Percentiles rank a stretch among this genome's conserved stretches.
Conservation (phyloP, 2,329 filamentous ascomycete species). For the Ceratocystiopsis brevicomis region DNA sequence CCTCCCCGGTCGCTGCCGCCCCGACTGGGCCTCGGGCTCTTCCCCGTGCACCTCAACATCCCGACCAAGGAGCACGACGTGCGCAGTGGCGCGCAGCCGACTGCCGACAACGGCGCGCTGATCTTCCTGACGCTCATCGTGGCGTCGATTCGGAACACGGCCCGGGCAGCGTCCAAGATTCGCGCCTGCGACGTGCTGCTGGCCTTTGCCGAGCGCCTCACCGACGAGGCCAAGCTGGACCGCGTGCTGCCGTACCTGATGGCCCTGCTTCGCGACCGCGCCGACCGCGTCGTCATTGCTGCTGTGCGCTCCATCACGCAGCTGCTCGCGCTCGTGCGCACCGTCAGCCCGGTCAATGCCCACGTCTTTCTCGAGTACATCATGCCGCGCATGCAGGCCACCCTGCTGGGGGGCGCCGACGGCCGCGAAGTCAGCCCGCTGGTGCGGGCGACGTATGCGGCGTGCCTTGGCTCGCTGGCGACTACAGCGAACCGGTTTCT, state of each 20-base stretch:
- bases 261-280: conserved; percentile 60
- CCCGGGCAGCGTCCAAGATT: conserved; percentile 68
- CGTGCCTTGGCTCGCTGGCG: conserved; percentile 75
- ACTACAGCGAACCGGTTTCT: conserved; percentile 70
- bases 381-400: conserved; percentile 40
- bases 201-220: conserved; percentile 76
- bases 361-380: conserved; percentile 53
- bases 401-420: conserved; percentile 28
- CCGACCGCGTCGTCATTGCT: conserved; percentile 68
- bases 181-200: conserved; percentile 81
- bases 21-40: conserved; percentile 39
- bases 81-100: conserved; percentile 37
- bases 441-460: conserved; percentile 79
- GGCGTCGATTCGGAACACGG: conserved; percentile 74
- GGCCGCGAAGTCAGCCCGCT: conserved; percentile 24
- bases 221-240: conserved; percentile 90
- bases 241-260: conserved; percentile 82
- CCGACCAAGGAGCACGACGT: conserved; percentile 64
- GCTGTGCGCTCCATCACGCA: conserved; percentile 78
- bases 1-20: conserved; percentile 13
- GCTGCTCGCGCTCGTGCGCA: conserved; percentile 65
- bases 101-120: conserved; percentile 71
- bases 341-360: conserved; percentile 64
- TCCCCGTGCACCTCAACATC: conserved; percentile 71
- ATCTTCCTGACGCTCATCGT: conserved; percentile 83